Base-by-base conservation (phyloP, 139 green algal genomes). In the Chlorella sp. region DNA sequence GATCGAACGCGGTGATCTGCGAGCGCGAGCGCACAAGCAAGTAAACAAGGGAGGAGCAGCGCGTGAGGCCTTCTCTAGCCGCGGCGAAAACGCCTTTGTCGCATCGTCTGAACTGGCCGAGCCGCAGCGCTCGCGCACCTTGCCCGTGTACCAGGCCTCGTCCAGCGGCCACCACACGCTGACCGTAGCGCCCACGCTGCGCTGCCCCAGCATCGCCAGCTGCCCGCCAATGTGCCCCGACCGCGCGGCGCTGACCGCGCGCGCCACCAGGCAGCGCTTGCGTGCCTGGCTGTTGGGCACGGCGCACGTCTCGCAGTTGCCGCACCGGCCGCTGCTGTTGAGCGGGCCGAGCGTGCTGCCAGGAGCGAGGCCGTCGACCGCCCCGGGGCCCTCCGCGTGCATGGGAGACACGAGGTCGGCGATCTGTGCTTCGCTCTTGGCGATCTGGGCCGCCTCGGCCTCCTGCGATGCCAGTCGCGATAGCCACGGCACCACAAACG, bases 241-340 rank as follows among this genome's bases (percentile, higher is more conserved):
- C n/a, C 85, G 86, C 5, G 89, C 89, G 3, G 88, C 88, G 6
- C 89, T 88, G 14, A 78, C 83, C 35, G 86, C 88, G 49, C 89
- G 83, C 65, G 91, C 82, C 35, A 83, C 72, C 73, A 94, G 80
- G 80, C 89, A 96, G 36, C 90, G 78, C 5, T 85, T 74, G 64
- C 74, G 69, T 49, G 72, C n/a, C n/a, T n/a, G n/a, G 74, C 71
- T 20, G 69, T 73, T 33, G 69, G 31, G 62, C 42, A 0, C 75
- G 71, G 61, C 79, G 81, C 0, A 73, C 55, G n/a, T n/a, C 71
- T 84, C 74, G 61, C 75, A 85, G 22, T 34, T 34, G 26, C 73
- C 67, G 71, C 78, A 84, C 60, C 74, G 75, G 69, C n/a, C 27
- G 67, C 17, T 31, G 31, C 23, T 26, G 49, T 14, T 27, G 49